phyloP scores from a whole-genome alignment of 441 rosid genomes.

The Hura crepitans region DNA sequence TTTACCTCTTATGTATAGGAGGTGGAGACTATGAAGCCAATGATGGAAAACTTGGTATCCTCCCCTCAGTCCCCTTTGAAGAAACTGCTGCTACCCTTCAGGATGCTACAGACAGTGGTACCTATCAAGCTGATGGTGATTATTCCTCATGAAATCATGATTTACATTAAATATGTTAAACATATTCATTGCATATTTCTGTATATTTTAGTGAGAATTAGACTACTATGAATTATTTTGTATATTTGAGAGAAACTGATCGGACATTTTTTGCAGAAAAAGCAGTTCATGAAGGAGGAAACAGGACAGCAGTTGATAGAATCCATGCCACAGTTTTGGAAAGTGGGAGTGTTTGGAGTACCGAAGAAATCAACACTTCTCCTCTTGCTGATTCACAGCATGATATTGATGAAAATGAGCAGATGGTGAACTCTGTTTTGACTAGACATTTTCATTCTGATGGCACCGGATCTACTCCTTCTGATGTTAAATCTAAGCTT shows the following conservation, averaged over 20 bases:
- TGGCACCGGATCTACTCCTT: constrained; percentile 17
- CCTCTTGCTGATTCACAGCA: constrained; percentile 16
- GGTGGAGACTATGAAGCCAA: constrained; percentile 33
- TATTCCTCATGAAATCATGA: constrained; percentile 23
- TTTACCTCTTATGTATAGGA: constrained; percentile 27
- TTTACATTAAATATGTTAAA: constrained; percentile 17
- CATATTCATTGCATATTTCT: neutral
- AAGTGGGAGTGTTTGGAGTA: constrained; percentile 22
- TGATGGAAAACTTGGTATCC: constrained; percentile 34
- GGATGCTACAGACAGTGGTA: constrained; percentile 31
- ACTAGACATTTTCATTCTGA: constrained; percentile 18
- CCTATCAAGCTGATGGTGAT: constrained; percentile 22
- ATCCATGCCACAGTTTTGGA: neutral
- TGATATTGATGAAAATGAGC: constrained; percentile 23
- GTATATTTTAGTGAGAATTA: neutral
- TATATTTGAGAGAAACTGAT: constrained; percentile 2
- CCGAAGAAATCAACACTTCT: constrained; percentile 20
- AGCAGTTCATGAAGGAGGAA: constrained; percentile 25
- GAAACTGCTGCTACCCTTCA: constrained; percentile 26
- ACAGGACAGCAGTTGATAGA: constrained; percentile 20
- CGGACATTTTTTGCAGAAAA: constrained; percentile 27
- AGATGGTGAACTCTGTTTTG: constrained; percentile 20
- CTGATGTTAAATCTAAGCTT: constrained; percentile 32
- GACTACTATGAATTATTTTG: neutral
- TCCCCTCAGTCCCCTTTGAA: constrained; percentile 25